A percentile compares a stretch with the other conserved stretches of the same genome.
These are phyloP conservation scores for Phycomyces blakesleeanus DNA, from an alignment of 192 early-diverging fungal species.

Conservation along the genomic window DNA sequence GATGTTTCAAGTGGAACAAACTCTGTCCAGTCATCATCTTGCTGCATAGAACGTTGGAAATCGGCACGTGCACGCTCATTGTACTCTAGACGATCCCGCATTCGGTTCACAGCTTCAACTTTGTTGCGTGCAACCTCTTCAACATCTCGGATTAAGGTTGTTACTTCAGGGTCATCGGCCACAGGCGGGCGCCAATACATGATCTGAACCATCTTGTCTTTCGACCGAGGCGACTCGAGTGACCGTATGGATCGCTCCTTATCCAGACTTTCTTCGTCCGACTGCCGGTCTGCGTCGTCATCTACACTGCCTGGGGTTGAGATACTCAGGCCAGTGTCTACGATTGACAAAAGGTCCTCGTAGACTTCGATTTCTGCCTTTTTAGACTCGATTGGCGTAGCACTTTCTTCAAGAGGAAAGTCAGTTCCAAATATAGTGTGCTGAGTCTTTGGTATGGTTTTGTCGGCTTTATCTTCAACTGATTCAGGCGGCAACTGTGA, in stretches of 20 bases:
- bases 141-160: constrained; percentile 26
- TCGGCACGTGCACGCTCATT: constrained; percentile 28
- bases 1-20: constrained; percentile 18
- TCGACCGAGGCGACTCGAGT: constrained; percentile 46
- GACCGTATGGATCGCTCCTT: neutral
- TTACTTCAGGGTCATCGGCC: constrained; percentile 22
- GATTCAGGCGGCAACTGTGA: neutral
- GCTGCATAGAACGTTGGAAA: constrained; percentile 27
- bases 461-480: neutral
- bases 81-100: constrained; percentile 37
- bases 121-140: constrained; percentile 27
- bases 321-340: constrained; percentile 45
- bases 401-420: constrained; percentile 16
- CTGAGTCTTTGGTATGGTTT: neutral
- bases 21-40: constrained; percentile 35
- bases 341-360: constrained; percentile 38
- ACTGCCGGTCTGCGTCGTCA: constrained; percentile 4
- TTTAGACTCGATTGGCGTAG: constrained; percentile 11
- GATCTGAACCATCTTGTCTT: constrained; percentile 51
- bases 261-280: constrained; percentile 2
- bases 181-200: constrained; percentile 49
- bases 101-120: constrained; percentile 34
- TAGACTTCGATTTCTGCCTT: constrained; percentile 26
- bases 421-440: constrained; percentile 24
- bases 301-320: constrained; percentile 41